These are phyloP conservation scores for Colletotrichum costaricense DNA, from an alignment of 2,329 filamentous ascomycete species.

Conservation along the genomic window DNA sequence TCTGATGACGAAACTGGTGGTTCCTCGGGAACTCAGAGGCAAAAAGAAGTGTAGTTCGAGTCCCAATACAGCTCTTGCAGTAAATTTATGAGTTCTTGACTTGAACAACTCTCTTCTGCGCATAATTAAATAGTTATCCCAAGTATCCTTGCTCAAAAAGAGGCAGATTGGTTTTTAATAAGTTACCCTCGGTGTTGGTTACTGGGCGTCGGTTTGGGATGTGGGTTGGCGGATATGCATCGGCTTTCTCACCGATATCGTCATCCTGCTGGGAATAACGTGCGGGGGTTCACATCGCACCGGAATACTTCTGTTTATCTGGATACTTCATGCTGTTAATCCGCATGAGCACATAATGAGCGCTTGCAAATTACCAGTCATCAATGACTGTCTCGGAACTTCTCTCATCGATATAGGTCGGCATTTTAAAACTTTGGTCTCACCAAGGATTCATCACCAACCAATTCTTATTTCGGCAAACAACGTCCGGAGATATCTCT, in stretches of 20 bases:
- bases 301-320: not conserved
- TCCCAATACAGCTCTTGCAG: too few species aligned
- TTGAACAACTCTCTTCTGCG: not conserved
- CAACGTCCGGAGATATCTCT: not conserved
- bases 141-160: too few species aligned
- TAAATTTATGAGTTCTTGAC: not conserved
- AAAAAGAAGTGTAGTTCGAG: not conserved
- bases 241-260: slow-evolving; percentile 24
- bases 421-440: too few species aligned
- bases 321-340: not conserved
- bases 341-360: not conserved
- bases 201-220: too few species aligned
- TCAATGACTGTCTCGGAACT: not conserved
- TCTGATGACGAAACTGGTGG: too few species aligned
- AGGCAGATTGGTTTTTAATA: not conserved
- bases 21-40: too few species aligned
- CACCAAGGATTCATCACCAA: too few species aligned
- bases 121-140: too few species aligned
- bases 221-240: not conserved
- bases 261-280: not conserved
- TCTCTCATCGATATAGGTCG: not conserved
- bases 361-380: not conserved
- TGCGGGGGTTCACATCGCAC: not conserved
- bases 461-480: too few species aligned
- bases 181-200: not conserved